Percentiles rank a stretch among this genome's conserved stretches.
Conservation (phyloP, 768 basidiomycete species). For the Collybia mongolica region DNA sequence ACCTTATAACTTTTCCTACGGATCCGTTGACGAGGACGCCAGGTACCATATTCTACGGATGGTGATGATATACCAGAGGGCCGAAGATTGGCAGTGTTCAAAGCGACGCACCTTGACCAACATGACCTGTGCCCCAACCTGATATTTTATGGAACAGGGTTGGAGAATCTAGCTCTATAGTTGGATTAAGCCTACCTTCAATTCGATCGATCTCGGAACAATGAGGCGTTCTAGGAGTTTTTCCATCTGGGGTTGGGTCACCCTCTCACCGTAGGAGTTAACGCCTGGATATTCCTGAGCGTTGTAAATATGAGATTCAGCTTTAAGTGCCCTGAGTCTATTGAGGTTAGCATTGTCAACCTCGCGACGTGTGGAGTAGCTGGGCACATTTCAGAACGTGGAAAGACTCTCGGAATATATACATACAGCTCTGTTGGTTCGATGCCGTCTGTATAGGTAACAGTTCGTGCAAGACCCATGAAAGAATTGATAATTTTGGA, state of each 20-base stretch:
- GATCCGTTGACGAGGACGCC: slow-evolving; percentile 72
- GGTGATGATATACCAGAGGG: background rate
- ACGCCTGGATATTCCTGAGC: slow-evolving; percentile 45
- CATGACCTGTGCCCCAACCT: slow-evolving; percentile 89
- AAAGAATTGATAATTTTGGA: slow-evolving; percentile 47
- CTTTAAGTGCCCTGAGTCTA: slow-evolving; percentile 45
- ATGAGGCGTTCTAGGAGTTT: slow-evolving; percentile 60
- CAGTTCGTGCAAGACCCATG: slow-evolving; percentile 48
- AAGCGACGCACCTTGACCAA: slow-evolving; percentile 54
- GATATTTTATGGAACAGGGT: background rate
- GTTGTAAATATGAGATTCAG: slow-evolving; percentile 33
- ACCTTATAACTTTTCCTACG: slow-evolving; percentile 52
- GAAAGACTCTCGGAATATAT: background rate
- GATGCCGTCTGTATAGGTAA: slow-evolving; percentile 69
- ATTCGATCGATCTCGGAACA: slow-evolving; percentile 40
- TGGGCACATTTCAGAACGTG: slow-evolving; percentile 20
- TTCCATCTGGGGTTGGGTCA: slow-evolving; percentile 37
- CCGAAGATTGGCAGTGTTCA: background rate
- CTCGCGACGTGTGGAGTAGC: slow-evolving; percentile 68
- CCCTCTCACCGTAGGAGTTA: slow-evolving; percentile 38
- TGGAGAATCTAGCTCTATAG: slow-evolving; percentile 1
- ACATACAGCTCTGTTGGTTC: slow-evolving; percentile 79
- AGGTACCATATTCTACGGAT: slow-evolving; percentile 60
- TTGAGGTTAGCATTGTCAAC: slow-evolving; percentile 67
- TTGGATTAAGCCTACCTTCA: slow-evolving; percentile 40